Conservation (phyloP, 164 flowering plant species). For the Stephania cephalantha region DNA sequence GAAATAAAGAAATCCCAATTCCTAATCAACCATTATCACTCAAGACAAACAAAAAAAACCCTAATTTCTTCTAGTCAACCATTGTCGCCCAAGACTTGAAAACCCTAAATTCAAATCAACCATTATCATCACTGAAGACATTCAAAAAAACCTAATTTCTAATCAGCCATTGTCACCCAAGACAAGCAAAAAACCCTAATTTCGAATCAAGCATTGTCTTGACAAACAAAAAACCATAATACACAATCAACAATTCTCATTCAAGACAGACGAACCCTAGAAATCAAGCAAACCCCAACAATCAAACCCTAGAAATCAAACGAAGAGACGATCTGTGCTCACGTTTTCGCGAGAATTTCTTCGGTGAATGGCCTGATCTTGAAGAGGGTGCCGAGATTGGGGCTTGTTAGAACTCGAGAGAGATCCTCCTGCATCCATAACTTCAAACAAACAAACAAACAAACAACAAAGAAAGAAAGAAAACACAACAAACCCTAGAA, state of each 20-base stretch:
- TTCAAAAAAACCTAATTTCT: no score
- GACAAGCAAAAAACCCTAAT: no score
- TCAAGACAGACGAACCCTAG: no score
- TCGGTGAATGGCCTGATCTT: slow-evolving; percentile 33
- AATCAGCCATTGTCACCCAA: no score
- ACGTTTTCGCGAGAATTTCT: slow-evolving; percentile 38
- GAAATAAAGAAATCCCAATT: background rate
- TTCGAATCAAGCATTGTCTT: no score
- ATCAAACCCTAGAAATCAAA: background rate
- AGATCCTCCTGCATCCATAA: slow-evolving; percentile 65
- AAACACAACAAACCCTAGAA: slow-evolving; percentile 7
- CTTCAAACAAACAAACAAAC: slow-evolving; percentile 11
- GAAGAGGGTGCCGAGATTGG: slow-evolving; percentile 36
- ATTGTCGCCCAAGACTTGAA: background rate
- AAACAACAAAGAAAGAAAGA: slow-evolving; percentile 5
- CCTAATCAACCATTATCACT: background rate
- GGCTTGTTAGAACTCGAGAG: slow-evolving; percentile 20
- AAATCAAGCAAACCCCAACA: no score
- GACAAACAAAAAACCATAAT: no score
- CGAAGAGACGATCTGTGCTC: slow-evolving; percentile 1
- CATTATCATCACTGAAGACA: background rate
- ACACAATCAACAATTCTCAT: no score
- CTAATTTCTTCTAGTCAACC: background rate
- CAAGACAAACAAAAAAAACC: background rate
- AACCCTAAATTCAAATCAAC: background rate